These are phyloP conservation scores for Dryas drummondii DNA, from an alignment of 306 rosid genomes.

Conservation along the genomic window DNA sequence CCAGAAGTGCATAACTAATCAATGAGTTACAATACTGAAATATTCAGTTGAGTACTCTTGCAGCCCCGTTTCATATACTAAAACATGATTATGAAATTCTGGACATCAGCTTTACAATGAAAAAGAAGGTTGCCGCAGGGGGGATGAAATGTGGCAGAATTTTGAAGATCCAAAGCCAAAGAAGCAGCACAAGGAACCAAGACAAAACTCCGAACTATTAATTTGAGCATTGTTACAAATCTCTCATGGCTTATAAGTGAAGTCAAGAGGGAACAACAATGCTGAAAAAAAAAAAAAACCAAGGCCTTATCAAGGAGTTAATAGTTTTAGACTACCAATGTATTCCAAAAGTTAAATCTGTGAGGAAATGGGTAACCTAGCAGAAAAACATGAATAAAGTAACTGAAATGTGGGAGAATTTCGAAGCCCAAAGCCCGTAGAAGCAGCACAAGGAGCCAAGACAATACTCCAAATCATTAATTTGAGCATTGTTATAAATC, in stretches of 20 bases:
- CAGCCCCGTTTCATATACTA: background rate
- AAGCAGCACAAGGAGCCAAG: constrained; percentile 14
- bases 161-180: constrained; percentile 11
- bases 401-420: constrained; percentile 7
- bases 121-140: background rate
- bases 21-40: background rate
- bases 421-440: background rate
- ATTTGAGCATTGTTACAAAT: constrained; percentile 3
- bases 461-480: background rate
- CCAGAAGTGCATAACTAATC: background rate
- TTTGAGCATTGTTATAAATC: constrained; percentile 2
- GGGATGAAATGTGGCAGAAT: constrained; percentile 7
- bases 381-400: background rate
- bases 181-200: constrained; percentile 11
- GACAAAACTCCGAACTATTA: constrained; percentile 9
- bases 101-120: background rate
- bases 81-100: background rate
- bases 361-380: background rate
- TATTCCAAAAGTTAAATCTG: background rate
- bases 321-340: background rate
- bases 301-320: too few species aligned
- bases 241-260: background rate
- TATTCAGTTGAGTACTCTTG: too few species aligned
- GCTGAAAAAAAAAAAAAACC: background rate
- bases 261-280: background rate